phyloP scores from a whole-genome alignment of 2,329 filamentous ascomycete species.

The Onygena corvina region DNA sequence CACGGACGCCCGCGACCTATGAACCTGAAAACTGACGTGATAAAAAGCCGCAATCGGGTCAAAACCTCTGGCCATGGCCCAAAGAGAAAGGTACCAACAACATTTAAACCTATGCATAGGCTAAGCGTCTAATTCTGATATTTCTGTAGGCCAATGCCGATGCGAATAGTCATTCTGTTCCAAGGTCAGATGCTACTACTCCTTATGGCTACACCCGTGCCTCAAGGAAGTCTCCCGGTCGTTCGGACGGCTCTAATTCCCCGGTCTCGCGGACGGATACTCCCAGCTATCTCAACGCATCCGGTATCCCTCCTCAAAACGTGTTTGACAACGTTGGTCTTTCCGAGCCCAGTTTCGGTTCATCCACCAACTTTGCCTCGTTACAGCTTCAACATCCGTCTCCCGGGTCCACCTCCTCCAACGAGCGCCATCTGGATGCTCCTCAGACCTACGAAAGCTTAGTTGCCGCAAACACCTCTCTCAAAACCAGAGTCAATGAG shows the following conservation, averaged over 20 bases:
- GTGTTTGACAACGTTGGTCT: conserved; percentile 63
- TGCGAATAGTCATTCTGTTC: conserved; percentile 47
- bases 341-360: conserved; percentile 57
- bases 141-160: conserved; percentile 36
- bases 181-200: conserved; percentile 47
- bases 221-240: conserved; percentile 61
- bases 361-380: conserved; percentile 37
- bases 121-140: conserved; percentile 11
- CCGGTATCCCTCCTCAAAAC: conserved; percentile 59
- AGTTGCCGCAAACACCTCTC: conserved; percentile 63
- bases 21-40: conserved; percentile 96
- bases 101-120: conserved; percentile 10
- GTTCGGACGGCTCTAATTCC: conserved; percentile 62
- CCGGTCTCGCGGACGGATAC: conserved; percentile 70
- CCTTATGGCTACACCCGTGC: conserved; percentile 50
- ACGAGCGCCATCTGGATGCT: conserved; percentile 53
- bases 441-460: conserved; percentile 71
- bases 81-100: conserved; percentile 62
- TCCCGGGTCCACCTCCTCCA: conserved; percentile 47
- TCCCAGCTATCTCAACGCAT: conserved; percentile 57
- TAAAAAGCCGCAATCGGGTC: conserved; percentile 96
- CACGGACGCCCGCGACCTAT: conserved; percentile 88
- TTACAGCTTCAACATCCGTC: conserved; percentile 47
- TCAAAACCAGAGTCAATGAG: conserved; percentile 93
- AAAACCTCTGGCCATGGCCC: conserved; percentile 72